Conservation (phyloP, 2,329 filamentous ascomycete genomes). For the Epichloe sp. region DNA sequence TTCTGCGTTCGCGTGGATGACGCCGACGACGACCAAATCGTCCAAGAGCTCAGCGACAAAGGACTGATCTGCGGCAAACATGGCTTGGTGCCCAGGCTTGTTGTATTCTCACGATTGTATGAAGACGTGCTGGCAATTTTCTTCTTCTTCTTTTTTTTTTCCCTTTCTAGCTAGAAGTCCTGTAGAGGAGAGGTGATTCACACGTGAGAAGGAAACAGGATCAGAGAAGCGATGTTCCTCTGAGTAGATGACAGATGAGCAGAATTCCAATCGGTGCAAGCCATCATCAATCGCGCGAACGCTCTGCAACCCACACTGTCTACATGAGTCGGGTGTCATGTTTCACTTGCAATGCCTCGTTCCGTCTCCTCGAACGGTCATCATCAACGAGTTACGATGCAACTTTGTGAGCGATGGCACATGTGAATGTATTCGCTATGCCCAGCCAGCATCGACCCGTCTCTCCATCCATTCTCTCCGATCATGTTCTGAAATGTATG, state of each 20-base stretch:
- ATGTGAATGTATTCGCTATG: too few relatives aligned
- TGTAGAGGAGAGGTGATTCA: slow-evolving; percentile 9
- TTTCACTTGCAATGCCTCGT: too few relatives aligned
- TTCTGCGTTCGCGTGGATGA: slow-evolving; percentile 90
- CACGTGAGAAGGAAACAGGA: slow-evolving; percentile 2
- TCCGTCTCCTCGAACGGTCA: too few relatives aligned
- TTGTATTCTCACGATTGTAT: neutral
- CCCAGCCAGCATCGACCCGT: too few relatives aligned
- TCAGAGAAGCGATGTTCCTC: neutral
- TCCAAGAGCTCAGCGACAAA: slow-evolving; percentile 22
- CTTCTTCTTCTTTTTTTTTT: too few relatives aligned
- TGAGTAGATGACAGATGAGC: neutral
- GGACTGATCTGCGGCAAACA: neutral
- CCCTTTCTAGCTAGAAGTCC: neutral
- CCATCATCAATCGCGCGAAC: neutral
- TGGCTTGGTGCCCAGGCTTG: neutral
- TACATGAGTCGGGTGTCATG: too few relatives aligned
- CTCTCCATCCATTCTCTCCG: too few relatives aligned
- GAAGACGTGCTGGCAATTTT: neutral
- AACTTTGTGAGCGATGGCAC: too few relatives aligned
- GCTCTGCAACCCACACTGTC: too few relatives aligned
- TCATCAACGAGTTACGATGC: too few relatives aligned
- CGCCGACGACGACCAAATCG: slow-evolving; percentile 29
- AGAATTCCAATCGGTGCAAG: neutral
- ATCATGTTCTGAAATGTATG: too few relatives aligned